Evolutionary conservation across 805 yeast species (phyloP).

Genomic region (Wickerhamiella bombiphila): DNA sequence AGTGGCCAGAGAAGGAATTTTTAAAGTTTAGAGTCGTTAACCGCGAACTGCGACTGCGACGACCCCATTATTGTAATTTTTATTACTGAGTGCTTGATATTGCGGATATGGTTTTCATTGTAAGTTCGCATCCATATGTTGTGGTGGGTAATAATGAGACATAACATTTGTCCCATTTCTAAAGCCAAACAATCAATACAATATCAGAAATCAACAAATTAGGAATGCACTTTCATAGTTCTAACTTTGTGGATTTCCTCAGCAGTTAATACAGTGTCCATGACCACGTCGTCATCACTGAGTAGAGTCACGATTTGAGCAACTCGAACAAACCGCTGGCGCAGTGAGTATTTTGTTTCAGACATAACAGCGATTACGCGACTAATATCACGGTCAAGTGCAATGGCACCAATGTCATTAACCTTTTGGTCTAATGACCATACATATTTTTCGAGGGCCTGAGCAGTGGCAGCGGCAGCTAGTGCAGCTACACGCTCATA

Average conservation of each 20-base stretch:
- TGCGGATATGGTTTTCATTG: too few relatives aligned
- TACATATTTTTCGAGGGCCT: constrained; percentile 47
- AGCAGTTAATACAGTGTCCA: constrained; percentile 1
- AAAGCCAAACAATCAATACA: neutral
- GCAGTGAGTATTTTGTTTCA: constrained; percentile 52
- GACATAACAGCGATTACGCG: constrained; percentile 51
- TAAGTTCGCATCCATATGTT: too few relatives aligned
- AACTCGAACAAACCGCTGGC: constrained; percentile 65
- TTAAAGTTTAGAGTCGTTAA: too few relatives aligned
- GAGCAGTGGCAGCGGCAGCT: constrained; percentile 41
- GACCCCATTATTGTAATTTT: too few relatives aligned
- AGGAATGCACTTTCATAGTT: neutral
- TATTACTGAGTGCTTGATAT: too few relatives aligned
- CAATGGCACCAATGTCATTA: constrained; percentile 71
- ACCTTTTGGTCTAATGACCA: constrained; percentile 52
- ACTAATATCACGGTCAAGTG: constrained; percentile 68
- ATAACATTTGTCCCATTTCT: neutral
- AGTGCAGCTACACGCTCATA: constrained; percentile 35
- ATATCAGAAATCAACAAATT: neutral
- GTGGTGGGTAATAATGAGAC: too few relatives aligned
- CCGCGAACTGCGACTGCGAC: too few relatives aligned
- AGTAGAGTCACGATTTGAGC: constrained; percentile 64
- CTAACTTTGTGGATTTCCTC: constrained; percentile 1
- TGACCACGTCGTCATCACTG: constrained; percentile 2
- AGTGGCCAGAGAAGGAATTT: too few relatives aligned